Evolutionary conservation across 306 rosid species (phyloP), one percentile per base, ranked within the genome.

Genomic region (Cercis canadensis): DNA sequence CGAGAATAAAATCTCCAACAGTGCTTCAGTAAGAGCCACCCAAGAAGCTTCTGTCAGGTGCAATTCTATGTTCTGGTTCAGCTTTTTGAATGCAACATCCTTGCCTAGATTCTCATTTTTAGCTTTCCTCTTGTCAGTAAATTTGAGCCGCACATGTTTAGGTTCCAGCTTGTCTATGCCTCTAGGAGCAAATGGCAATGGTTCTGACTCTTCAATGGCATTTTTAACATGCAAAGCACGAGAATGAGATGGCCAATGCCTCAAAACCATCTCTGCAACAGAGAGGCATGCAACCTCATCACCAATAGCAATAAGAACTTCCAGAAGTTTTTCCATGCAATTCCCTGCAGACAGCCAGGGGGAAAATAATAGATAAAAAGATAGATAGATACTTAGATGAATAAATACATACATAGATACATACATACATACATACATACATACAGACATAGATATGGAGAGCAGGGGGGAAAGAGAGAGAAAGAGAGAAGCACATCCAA

Each of bases 301-400:
- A 33, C 98, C 96, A 67, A 94, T 90, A 65, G 97, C 97, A 68
- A 94, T 90, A 55, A 94, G 97, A 73, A 94, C 97, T 90, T 94
- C 98, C 89, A 94, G 78, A 77, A 94, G 94, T 58, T 94, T 94
- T 82, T 94, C 98, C 98, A 94, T 94, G 87, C 98, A 94, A 79
- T 94, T 94, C 98, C 98, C 98, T 94, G 80, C 60, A 82, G 47
- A 51, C 7, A 70, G 57, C 47, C 39, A 36, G 15, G 16, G 32
- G 7, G 7, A 33, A 41, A 8, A 36, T 52, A 56, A 31, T 12
- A 51, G 29, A 24, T 24, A 24, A 21, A 24, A 7, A 17, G 8
- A 29, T 13, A 46, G 29, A 50, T 45, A 58, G 47, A 63, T 33
- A 36, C 37, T 24, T 24, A 24, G 33, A 75, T 55, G 44, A n/a